Evolutionary conservation across 2,329 filamentous ascomycete species (phyloP).

Genomic region (Pseudogymnoascus sp.): DNA sequence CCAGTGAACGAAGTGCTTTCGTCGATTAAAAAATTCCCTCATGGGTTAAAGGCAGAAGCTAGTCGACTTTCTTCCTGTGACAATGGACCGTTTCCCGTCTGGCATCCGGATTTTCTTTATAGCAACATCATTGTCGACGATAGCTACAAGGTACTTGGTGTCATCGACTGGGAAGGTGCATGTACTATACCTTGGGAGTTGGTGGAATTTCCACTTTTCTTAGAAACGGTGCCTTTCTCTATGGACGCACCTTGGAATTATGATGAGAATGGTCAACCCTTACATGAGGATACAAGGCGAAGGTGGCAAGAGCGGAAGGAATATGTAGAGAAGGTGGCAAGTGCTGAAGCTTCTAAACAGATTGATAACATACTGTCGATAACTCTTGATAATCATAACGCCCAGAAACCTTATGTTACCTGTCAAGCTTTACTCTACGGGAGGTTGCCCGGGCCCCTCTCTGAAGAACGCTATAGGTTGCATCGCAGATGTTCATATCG

Average conservation of each 20-base stretch:
- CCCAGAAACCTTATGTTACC: too few relatives aligned
- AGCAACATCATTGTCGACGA: conserved; percentile 28
- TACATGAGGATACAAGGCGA: background rate
- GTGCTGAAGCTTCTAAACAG: background rate
- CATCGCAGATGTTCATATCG: too few relatives aligned
- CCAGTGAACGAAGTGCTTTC: conserved; percentile 16
- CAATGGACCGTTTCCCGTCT: conserved; percentile 27
- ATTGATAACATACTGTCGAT: background rate
- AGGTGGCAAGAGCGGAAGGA: background rate
- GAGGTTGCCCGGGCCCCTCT: too few relatives aligned
- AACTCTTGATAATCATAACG: background rate
- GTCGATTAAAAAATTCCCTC: conserved; percentile 14
- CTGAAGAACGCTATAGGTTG: too few relatives aligned
- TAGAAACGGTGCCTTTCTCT: conserved; percentile 4
- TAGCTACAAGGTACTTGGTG: conserved; percentile 19
- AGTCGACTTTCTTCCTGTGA: conserved; percentile 11
- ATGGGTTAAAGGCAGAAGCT: conserved; percentile 8
- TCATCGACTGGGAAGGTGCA: conserved; percentile 29
- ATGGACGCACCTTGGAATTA: conserved; percentile 13
- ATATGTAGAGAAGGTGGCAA: background rate
- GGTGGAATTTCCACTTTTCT: conserved; percentile 8
- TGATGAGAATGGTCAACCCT: background rate
- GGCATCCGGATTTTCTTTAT: conserved; percentile 26
- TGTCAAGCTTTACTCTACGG: too few relatives aligned
- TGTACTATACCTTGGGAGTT: conserved; percentile 11